Evolutionary conservation across 495 filamentous ascomycete species (phyloP).

Genomic region (Neurospora pannonica): DNA sequence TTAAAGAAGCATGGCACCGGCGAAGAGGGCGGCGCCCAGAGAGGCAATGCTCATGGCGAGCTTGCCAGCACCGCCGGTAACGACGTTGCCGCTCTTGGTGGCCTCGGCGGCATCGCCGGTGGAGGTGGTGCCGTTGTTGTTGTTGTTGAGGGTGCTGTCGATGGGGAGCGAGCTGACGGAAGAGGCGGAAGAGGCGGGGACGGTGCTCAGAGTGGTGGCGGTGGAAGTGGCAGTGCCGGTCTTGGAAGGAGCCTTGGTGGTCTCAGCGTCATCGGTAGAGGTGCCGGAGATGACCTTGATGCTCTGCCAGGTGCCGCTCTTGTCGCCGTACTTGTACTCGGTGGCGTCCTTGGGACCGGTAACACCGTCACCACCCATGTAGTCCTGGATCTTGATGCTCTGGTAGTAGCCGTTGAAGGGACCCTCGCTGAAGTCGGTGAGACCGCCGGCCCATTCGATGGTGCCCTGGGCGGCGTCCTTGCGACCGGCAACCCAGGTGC

Average conservation of each 20-base stretch:
- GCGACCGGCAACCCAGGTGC: conserved; percentile 80
- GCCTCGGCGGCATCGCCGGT: not conserved
- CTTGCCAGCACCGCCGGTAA: conserved; percentile 16
- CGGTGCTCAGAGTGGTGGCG: conserved; percentile 10
- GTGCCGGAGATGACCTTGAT: conserved; percentile 67
- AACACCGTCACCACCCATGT: conserved; percentile 65
- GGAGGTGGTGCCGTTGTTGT: not conserved
- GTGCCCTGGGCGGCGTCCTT: conserved; percentile 59
- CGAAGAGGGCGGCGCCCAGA: conserved; percentile 17
- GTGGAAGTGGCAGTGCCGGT: conserved; percentile 15
- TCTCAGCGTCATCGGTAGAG: conserved; percentile 52
- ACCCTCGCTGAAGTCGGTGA: conserved; percentile 61
- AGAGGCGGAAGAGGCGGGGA: not conserved
- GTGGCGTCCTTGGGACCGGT: conserved; percentile 42
- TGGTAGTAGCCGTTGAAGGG: conserved; percentile 83
- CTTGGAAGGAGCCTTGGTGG: conserved; percentile 15
- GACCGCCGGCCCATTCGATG: conserved; percentile 81
- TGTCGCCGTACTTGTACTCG: conserved; percentile 66
- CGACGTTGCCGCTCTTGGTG: not conserved
- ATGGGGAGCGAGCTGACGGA: conserved; percentile 7
- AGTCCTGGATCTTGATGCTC: conserved; percentile 71
- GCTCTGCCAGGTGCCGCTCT: conserved; percentile 63
- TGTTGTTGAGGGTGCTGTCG: not conserved
- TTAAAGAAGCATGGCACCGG: conserved; percentile 24
- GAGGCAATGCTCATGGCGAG: conserved; percentile 11